Percentiles rank a stretch among this genome's conserved stretches.
Conservation (phyloP, 768 basidiomycete species). For the Lyophyllum decastes region DNA sequence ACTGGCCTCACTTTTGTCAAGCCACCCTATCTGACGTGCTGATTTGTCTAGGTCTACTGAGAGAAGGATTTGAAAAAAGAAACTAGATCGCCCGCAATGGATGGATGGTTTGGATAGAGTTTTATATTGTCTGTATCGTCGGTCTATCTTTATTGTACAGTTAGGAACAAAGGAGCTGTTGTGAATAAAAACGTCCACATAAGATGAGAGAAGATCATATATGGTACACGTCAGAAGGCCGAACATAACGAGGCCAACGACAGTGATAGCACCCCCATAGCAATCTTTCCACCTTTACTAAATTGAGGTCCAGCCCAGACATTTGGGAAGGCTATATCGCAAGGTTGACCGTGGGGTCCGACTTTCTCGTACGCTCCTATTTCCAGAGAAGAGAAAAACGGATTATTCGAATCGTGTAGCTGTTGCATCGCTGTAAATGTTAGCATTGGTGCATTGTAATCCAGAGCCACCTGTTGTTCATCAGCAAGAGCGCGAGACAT, state of each 20-base stretch:
- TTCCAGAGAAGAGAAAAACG: constrained; percentile 73
- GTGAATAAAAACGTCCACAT: neutral
- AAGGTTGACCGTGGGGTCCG: constrained; percentile 70
- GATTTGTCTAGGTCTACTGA: constrained; percentile 26
- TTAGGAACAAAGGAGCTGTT: too few species aligned
- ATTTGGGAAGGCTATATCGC: constrained; percentile 67
- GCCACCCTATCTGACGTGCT: neutral
- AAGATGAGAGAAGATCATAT: constrained; percentile 1
- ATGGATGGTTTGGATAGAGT: neutral
- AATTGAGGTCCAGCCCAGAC: constrained; percentile 55
- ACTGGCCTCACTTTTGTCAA: neutral
- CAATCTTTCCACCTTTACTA: constrained; percentile 64
- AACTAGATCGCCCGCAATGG: neutral
- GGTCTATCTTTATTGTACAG: neutral
- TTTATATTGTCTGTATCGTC: neutral
- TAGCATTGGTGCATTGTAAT: constrained; percentile 90
- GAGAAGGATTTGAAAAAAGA: neutral
- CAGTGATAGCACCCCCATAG: constrained; percentile 66
- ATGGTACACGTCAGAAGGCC: constrained; percentile 45
- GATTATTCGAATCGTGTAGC: constrained; percentile 66
- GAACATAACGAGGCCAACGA: constrained; percentile 61
- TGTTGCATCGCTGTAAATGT: constrained; percentile 80
- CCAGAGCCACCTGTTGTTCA: constrained; percentile 62
- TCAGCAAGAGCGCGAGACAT: neutral
- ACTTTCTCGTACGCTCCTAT: constrained; percentile 66